phyloP scores from a whole-genome alignment of 345 rosid species.

The Kandelia obovata region DNA sequence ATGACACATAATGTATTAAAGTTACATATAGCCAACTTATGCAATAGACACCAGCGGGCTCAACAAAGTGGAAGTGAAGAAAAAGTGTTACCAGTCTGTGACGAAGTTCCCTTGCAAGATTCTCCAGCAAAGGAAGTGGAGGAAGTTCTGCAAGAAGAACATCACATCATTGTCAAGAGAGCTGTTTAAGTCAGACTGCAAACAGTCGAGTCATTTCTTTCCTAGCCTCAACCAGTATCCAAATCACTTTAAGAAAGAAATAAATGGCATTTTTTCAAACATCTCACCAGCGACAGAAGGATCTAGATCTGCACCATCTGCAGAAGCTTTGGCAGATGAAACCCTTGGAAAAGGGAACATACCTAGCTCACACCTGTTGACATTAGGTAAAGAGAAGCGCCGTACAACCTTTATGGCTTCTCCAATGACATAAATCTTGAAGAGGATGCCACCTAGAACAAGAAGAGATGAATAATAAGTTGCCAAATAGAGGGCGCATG shows the following conservation, averaged over 20 bases:
- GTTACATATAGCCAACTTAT: background rate
- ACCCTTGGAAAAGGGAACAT: conserved; percentile 70
- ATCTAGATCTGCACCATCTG: conserved; percentile 78
- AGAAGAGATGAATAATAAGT: conserved; percentile 6
- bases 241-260: background rate
- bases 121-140: conserved; percentile 73
- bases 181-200: background rate
- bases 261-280: background rate
- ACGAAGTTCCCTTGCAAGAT: conserved; percentile 70
- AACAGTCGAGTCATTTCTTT: background rate
- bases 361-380: conserved; percentile 53
- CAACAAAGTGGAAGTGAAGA: background rate
- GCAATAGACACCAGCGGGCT: conserved; percentile 1
- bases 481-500: conserved; percentile 2
- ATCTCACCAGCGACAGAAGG: conserved; percentile 66
- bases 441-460: conserved; percentile 73
- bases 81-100: conserved; percentile 47
- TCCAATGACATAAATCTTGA: conserved; percentile 75
- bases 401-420: conserved; percentile 79
- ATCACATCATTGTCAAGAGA: conserved; percentile 10
- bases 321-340: conserved; percentile 84
- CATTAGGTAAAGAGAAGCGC: conserved; percentile 75
- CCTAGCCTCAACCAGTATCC: background rate
- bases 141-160: conserved; percentile 66
- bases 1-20: background rate